phyloP scores from a whole-genome alignment of 176 grass and related monocot species.

The Zea mays region Zm-B73-REFERENCE-NAM-5.0 NC_050099.1:23941501-23942000 shows the following conservation, averaged over 20 bases:
- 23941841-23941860: background rate
- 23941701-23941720: conserved; percentile 6
- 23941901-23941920: background rate
- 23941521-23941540: background rate
- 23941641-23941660: background rate
- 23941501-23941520: background rate
- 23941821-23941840: background rate
- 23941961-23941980: background rate
- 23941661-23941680: background rate
- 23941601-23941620: background rate
- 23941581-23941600: background rate
- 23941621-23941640: background rate
- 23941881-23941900: background rate
- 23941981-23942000: background rate
- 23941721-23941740: background rate
- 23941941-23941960: background rate
- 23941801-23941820: background rate
- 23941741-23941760: background rate
- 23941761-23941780: background rate
- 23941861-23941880: background rate
- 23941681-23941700: background rate
- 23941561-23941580: background rate
- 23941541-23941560: background rate
- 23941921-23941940: background rate
- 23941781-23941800: background rate